Conservation (phyloP, 129 eudicot species). For the Heracleum sosnowskyi region DNA sequence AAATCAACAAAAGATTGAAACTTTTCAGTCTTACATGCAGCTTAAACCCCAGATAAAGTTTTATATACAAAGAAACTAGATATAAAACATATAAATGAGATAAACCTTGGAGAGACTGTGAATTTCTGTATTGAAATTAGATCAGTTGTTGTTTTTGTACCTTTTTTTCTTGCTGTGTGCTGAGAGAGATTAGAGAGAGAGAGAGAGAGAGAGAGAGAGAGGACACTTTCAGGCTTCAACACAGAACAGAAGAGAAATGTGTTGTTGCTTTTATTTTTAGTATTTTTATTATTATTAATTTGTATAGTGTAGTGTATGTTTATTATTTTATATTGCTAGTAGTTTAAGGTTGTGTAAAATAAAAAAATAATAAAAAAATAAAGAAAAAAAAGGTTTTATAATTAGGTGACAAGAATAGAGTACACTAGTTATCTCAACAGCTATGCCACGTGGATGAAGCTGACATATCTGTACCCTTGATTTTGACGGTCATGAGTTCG, state of each 20-base stretch:
- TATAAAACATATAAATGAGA: not conserved
- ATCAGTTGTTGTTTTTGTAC: not conserved
- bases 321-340: no score
- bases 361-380: not conserved
- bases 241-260: not conserved
- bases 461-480: constrained; percentile 4
- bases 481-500: not conserved
- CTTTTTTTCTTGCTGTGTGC: not conserved
- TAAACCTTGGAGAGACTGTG: not conserved
- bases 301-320: not conserved
- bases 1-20: not conserved
- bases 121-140: not conserved
- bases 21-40: not conserved
- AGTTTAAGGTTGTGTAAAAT: not conserved
- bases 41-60: not conserved
- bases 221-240: not conserved
- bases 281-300: not conserved
- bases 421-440: not conserved
- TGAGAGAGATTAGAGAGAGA: not conserved
- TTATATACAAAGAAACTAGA: not conserved
- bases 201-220: constrained; percentile 1
- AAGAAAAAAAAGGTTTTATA: not conserved
- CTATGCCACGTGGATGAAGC: not conserved
- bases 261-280: not conserved
- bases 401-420: not conserved